Base-by-base conservation (phyloP, 371 early-diverging fungal genomes). In the Rhizopus arrhizus region DNA sequence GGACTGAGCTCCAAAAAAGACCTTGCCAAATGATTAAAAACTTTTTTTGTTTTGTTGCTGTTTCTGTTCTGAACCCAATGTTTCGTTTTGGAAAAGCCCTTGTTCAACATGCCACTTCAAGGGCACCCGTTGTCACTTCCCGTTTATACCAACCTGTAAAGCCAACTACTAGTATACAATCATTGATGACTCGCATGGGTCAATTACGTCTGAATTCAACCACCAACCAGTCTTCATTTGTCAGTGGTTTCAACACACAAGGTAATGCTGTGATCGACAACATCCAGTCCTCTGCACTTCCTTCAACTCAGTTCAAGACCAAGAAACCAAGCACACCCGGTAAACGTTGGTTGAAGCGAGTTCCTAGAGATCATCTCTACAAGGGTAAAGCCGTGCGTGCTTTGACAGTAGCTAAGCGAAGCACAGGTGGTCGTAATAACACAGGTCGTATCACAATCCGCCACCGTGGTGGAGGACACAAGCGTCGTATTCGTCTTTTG, bases 391-490 rank as follows among this genome's bases (percentile, higher is more conserved):
- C 94, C n/a, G 77, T 95, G 5, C 83, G 90, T 46, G 73, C 81
- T 16, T 76, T 97, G 62, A 92, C 95, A 0, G 68, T 91, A 43
- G 94, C 93, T 47, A 96, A 91, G 74, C 86, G 92, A 28, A 71
- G 83, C 64, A 81, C 83, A 0, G 95, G 94, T 52, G 98, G 98
- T 40, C 86, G 98, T 64, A 95, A 94, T 85, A 87, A 89, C 81
- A 86, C 87, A 4, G 98, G 98, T 15, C 83, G 87, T 38, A 94
- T 98, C 66, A 97, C 97, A 4, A 87, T 93, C 31, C 89, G 97
- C 13, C 95, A 96, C 64, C 90, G 95, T 43, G 98, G 98, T 51
- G 98, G 97, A 47, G 98, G 97, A 38, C 93, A 92, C 72, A 94
- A 94, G 68, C 86, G 91, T 42, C 88, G 95, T 59, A 87, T 95